Evolutionary conservation across 106 monocot genomes (phyloP).

Genomic region (Chionographis japonica): DNA sequence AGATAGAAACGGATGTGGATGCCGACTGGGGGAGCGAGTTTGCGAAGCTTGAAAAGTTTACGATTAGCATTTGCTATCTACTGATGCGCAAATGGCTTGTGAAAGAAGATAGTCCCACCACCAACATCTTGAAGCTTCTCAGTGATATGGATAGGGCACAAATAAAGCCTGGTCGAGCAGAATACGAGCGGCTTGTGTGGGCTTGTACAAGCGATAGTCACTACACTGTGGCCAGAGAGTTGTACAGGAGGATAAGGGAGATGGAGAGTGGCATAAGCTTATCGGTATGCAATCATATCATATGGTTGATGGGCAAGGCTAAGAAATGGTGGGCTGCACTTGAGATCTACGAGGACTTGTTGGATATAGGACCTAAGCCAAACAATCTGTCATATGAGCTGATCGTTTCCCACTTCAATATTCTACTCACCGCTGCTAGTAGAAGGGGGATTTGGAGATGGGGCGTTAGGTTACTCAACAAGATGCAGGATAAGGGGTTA

Average conservation of each 20-base stretch:
- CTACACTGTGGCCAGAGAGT: slow-evolving; percentile 59
- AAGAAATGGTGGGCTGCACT: slow-evolving; percentile 99
- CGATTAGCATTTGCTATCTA: slow-evolving; percentile 53
- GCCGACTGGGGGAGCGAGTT: slow-evolving; percentile 66
- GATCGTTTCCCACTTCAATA: slow-evolving; percentile 74
- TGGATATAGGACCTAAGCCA: slow-evolving; percentile 87
- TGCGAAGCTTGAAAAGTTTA: slow-evolving; percentile 50
- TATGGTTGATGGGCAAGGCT: slow-evolving; percentile 88
- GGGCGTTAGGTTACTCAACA: slow-evolving; percentile 77
- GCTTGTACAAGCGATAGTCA: slow-evolving; percentile 70
- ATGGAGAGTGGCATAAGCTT: slow-evolving; percentile 46
- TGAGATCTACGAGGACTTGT: slow-evolving; percentile 84
- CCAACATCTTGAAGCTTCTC: slow-evolving; percentile 48
- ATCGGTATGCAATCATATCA: slow-evolving; percentile 84
- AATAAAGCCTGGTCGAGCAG: slow-evolving; percentile 25
- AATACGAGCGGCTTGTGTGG: slow-evolving; percentile 76
- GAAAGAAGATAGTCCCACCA: slow-evolving; percentile 25
- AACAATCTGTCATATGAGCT: slow-evolving; percentile 82
- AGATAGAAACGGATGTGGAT: slow-evolving; percentile 19
- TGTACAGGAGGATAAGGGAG: slow-evolving; percentile 73
- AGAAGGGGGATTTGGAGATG: slow-evolving; percentile 86
- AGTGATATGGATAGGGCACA: slow-evolving; percentile 48
- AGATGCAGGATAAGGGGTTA: slow-evolving; percentile 85
- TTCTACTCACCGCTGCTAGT: slow-evolving; percentile 68
- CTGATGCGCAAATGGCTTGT: slow-evolving; percentile 66